phyloP scores from a whole-genome alignment of 306 rosid genomes.

The Rosa persica region DNA sequence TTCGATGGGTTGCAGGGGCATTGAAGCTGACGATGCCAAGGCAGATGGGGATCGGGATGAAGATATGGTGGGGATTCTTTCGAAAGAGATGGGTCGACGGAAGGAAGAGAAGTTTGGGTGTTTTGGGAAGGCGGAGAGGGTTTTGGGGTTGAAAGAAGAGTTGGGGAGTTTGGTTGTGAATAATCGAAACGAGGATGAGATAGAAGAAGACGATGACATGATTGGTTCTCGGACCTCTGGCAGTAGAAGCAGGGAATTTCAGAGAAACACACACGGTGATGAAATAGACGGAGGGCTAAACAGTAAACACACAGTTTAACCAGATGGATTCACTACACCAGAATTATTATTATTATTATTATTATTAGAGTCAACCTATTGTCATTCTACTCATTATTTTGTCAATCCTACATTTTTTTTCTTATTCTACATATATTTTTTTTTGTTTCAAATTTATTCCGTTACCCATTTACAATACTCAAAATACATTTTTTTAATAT shows the following conservation, averaged over 20 bases:
- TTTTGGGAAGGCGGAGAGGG: slow-evolving; percentile 12
- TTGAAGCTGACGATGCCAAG: not conserved
- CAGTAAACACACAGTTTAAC: too few species aligned
- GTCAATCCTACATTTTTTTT: too few species aligned
- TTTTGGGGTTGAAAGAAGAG: slow-evolving; percentile 10
- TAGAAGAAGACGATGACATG: slow-evolving; percentile 49
- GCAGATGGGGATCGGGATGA: slow-evolving; percentile 12
- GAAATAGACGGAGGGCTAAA: too few species aligned
- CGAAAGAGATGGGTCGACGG: slow-evolving; percentile 52
- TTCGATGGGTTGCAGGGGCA: slow-evolving; percentile 66
- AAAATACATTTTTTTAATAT: too few species aligned
- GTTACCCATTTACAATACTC: too few species aligned
- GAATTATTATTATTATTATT: too few species aligned
- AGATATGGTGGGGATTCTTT: slow-evolving; percentile 44
- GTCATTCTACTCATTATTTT: too few species aligned
- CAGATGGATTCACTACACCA: too few species aligned
- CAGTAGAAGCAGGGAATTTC: not conserved
- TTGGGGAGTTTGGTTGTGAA: slow-evolving; percentile 44
- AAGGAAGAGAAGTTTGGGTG: slow-evolving; percentile 29
- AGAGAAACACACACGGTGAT: not conserved
- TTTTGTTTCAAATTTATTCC: too few species aligned
- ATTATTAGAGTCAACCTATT: too few species aligned
- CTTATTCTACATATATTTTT: too few species aligned
- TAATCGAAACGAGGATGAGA: slow-evolving; percentile 53
- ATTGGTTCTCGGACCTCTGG: not conserved